Evolutionary conservation across 1,139 yeast genomes (phyloP).

Genomic region (Lodderomyces margitis): DNA sequence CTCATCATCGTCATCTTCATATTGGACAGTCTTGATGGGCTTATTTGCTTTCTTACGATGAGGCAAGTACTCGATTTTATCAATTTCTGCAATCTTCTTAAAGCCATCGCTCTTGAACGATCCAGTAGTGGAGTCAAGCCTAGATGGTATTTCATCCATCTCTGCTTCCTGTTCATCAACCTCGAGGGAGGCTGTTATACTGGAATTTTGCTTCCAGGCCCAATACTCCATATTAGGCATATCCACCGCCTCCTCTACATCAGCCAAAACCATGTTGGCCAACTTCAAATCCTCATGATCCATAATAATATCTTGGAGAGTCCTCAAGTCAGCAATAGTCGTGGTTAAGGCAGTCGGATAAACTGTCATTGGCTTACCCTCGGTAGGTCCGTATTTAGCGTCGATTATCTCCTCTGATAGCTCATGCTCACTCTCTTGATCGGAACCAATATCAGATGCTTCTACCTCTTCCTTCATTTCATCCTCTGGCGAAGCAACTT

Average conservation of each 20-base stretch:
- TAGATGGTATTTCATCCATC: slow-evolving; percentile 30
- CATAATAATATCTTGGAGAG: slow-evolving; percentile 53
- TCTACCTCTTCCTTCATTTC: slow-evolving; percentile 9
- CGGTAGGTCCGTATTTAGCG: slow-evolving; percentile 44
- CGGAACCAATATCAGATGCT: slow-evolving; percentile 5
- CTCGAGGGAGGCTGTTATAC: slow-evolving; percentile 17
- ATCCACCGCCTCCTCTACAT: slow-evolving; percentile 20
- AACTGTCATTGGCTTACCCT: slow-evolving; percentile 47
- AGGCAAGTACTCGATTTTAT: slow-evolving; percentile 75
- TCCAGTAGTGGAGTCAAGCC: slow-evolving; percentile 51
- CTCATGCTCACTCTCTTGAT: slow-evolving; percentile 3
- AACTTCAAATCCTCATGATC: slow-evolving; percentile 73
- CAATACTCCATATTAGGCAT: slow-evolving; percentile 51
- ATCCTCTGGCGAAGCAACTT: slow-evolving; percentile 6
- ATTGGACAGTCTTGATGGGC: slow-evolving; percentile 56
- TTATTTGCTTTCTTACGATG: slow-evolving; percentile 60
- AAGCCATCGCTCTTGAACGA: slow-evolving; percentile 77
- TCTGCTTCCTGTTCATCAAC: slow-evolving; percentile 30
- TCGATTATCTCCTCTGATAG: slow-evolving; percentile 22
- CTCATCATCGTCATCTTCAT: slow-evolving; percentile 52
- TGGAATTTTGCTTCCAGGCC: slow-evolving; percentile 63
- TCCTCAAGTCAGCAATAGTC: slow-evolving; percentile 43
- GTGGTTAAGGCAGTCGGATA: slow-evolving; percentile 40
- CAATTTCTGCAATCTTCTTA: slow-evolving; percentile 66
- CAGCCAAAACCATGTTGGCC: slow-evolving; percentile 45